These are phyloP conservation scores for Claviceps paspali DNA, from an alignment of 2,329 filamentous ascomycete species.

Conservation along the genomic window DNA sequence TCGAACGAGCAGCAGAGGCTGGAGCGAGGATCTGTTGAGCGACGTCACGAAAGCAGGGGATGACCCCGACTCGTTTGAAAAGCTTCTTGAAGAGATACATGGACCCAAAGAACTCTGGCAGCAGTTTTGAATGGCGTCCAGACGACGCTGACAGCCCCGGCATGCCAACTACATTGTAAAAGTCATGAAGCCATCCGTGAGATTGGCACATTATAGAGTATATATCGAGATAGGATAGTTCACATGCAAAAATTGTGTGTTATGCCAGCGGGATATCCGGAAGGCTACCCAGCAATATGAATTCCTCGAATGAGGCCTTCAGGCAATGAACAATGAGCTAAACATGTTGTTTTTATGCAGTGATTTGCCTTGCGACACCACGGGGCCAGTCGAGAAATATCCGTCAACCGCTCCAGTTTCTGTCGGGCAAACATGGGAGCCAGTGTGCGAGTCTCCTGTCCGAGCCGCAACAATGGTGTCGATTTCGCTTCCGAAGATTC, in stretches of 20 bases:
- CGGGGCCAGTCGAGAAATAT: not conserved
- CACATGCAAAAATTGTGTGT: not conserved
- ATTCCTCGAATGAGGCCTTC: not conserved
- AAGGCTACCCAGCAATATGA: too few species aligned
- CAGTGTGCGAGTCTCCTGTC: not conserved
- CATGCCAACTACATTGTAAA: not conserved
- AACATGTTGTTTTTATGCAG: not conserved
- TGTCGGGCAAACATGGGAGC: not conserved
- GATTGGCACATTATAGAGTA: not conserved
- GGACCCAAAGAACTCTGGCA: slow-evolving; percentile 9
- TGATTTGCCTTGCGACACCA: not conserved
- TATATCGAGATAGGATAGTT: not conserved
- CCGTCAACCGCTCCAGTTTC: not conserved
- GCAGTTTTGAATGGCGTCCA: not conserved
- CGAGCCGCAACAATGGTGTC: not conserved
- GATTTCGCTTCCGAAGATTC: not conserved
- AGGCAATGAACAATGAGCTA: not conserved
- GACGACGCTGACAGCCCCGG: too few species aligned
- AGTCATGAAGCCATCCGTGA: not conserved
- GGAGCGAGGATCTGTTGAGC: slow-evolving; percentile 35
- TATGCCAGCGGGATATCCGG: not conserved
- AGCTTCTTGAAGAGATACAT: slow-evolving; percentile 20
- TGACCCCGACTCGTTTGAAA: slow-evolving; percentile 11
- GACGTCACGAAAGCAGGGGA: slow-evolving; percentile 25
- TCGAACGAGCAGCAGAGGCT: slow-evolving; percentile 27